Base-by-base conservation (phyloP, 306 rosid species). In the Quercus rubra region DNA sequence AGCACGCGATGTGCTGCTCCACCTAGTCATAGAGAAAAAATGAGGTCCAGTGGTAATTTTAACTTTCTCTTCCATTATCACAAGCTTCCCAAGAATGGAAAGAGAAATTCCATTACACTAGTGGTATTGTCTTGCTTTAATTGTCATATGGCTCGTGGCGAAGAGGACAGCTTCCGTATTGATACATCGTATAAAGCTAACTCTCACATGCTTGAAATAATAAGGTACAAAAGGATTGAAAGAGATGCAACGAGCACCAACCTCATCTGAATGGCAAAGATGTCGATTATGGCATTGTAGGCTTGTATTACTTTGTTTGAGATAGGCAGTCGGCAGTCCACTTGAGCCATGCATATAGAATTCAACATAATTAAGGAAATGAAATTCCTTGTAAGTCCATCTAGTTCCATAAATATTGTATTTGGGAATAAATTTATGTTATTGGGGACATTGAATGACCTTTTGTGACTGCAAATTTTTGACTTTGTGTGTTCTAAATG, bases 21-120 rank as follows among this genome's bases (percentile, higher is more conserved):
- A 71, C 43, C 87, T 51, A 56, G 79, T 49, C 82, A 66, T 73
- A 12, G 79, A 49, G 79, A 21, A 38, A 80, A 77, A 43, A 21
- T 76, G 27, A 73, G 23, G 25, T 8, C 49, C 56, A 17, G 18
- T 57, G 13, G 18, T 57, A 70, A 61, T 2, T 23, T 30, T 80
- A 41, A 61, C 85, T 84, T 84, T 84, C 70, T 71, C 73, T 57
- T 71, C 74, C 90, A 81, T 73, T 85, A 84, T 81, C 80, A 84
- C 38, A 69, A 33, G 31, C 77, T 79, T 74, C 74, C 79, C 74
- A 41, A 51, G 78, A 80, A 30, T 73, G 49, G 87, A 28, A 81
- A 73, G 71, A 20, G 30, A 67, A 33, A 66, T 70, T 84, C 27
- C 4, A 70, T 72, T 20, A 64, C 82, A 59, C 71, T 58, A 51